Base-by-base conservation (phyloP, 352 stramenopile species). In the Elongisporangium anandrum region DNA sequence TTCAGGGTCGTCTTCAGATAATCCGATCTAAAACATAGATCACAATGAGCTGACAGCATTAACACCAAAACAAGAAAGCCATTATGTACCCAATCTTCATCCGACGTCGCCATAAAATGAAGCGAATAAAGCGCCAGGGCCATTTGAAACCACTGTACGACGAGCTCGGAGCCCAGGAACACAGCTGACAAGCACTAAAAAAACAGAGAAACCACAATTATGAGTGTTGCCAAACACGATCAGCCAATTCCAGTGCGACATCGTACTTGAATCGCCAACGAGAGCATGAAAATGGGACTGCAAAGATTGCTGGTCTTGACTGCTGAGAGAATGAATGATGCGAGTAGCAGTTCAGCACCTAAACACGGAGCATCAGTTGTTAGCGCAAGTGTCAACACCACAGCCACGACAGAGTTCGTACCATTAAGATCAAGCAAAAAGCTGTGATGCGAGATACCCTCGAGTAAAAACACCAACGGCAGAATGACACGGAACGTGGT, bases 391-490 rank as follows among this genome's bases (percentile, higher is more conserved):
- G 52, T 5, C n/a, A 41, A 60, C 24, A 63, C 2, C 34, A 45
- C 10, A 45, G 10, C 17, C 17, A 17, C 2, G 34, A 62, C n/a
- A n/a, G n/a, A n/a, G n/a, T n/a, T 15, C 60, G 26, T 77, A 93
- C 85, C 87, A 57, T 95, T 96, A 19, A 96, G 63, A 56, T 95
- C 87, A n/a, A 96, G 69, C 41, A 96, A 69, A 57, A 96, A 96
- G 63, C 86, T 95, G 69, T 95, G 85, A 54, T 95, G 80, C 2
- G 84, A 94, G 60, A 96, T 90, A 10, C 87, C 87, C 61, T 96
- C 86, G 17, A 96, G 64, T 38, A 96, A 57, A 47, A 96, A 96
- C 8, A 94, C 76, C 19, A 96, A 72, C 50, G 87, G 87, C 13
- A 96, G 54, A 51, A 96, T 68, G 55, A 95, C 76, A 29, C 87